These are phyloP conservation scores for Magnaporthiopsis incrustans DNA, from an alignment of 2,329 filamentous ascomycete species.

Conservation along the genomic window DNA sequence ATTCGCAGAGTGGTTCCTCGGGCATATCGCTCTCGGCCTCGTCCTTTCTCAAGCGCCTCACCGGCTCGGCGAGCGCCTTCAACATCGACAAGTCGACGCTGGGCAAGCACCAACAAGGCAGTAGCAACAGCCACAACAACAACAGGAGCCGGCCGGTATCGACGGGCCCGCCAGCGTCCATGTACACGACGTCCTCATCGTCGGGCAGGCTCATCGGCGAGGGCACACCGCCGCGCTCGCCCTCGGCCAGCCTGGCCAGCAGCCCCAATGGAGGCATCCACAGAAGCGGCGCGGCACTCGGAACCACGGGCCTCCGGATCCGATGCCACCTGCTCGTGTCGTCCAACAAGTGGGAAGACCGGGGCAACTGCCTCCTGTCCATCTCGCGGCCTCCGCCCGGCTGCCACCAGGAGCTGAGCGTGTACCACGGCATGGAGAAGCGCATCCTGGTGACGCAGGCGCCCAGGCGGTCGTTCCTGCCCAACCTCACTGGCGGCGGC, in stretches of 20 bases:
- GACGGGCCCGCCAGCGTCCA: constrained; percentile 35
- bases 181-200: constrained; percentile 51
- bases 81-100: constrained; percentile 77
- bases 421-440: constrained; percentile 67
- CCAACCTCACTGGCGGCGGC: not conserved
- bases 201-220: constrained; percentile 27
- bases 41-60: constrained; percentile 74
- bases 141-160: constrained; percentile 27
- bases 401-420: constrained; percentile 49
- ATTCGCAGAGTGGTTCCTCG: constrained; percentile 54
- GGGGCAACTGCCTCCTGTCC: constrained; percentile 75
- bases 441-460: constrained; percentile 72
- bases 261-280: constrained; percentile 40
- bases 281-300: constrained; percentile 34
- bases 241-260: constrained; percentile 47
- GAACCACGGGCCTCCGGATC: constrained; percentile 75
- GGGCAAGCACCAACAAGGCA: constrained; percentile 35
- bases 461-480: constrained; percentile 40
- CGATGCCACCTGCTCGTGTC: constrained; percentile 74
- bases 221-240: constrained; percentile 44
- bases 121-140: constrained; percentile 29
- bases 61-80: constrained; percentile 60
- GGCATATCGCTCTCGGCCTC: constrained; percentile 49
- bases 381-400: constrained; percentile 68
- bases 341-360: constrained; percentile 79